phyloP scores from a whole-genome alignment of 495 filamentous ascomycete species.

The Aspergillus haitiensis region DNA sequence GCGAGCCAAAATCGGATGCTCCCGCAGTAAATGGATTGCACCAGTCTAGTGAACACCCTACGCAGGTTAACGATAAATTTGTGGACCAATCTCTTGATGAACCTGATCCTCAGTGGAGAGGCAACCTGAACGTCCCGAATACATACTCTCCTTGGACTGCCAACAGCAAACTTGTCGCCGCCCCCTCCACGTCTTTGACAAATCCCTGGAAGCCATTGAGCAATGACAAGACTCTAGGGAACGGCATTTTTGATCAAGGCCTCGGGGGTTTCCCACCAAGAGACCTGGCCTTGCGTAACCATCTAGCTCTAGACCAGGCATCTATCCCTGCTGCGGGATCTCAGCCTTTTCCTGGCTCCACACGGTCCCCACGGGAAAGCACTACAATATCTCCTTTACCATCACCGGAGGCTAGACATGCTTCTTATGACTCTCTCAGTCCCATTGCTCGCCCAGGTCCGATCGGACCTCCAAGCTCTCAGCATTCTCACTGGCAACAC shows the following conservation, averaged over 20 bases:
- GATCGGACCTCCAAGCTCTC: slow-evolving; percentile 53
- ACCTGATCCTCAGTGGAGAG: slow-evolving; percentile 40
- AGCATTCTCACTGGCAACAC: slow-evolving; percentile 39
- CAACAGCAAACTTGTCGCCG: slow-evolving; percentile 34
- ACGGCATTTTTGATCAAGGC: slow-evolving; percentile 73
- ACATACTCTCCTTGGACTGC: slow-evolving; percentile 45
- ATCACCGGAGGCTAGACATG: slow-evolving; percentile 39
- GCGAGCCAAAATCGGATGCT: slow-evolving; percentile 37
- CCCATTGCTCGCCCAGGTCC: slow-evolving; percentile 48
- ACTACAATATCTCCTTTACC: slow-evolving; percentile 35
- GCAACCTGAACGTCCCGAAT: slow-evolving; percentile 36
- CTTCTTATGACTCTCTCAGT: slow-evolving; percentile 39
- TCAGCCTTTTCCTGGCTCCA: slow-evolving; percentile 35
- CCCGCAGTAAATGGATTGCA: slow-evolving; percentile 31
- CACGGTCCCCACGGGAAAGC: slow-evolving; percentile 35
- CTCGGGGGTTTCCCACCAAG: slow-evolving; percentile 49
- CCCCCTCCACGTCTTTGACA: slow-evolving; percentile 43
- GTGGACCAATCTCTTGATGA: slow-evolving; percentile 37
- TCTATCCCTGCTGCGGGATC: slow-evolving; percentile 28
- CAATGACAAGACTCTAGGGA: slow-evolving; percentile 68
- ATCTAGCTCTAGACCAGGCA: slow-evolving; percentile 42
- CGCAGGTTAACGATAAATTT: slow-evolving; percentile 21
- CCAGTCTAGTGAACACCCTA: slow-evolving; percentile 23
- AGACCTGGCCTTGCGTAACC: slow-evolving; percentile 42
- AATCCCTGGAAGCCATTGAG: slow-evolving; percentile 77